Evolutionary conservation across 169 alveolate species (phyloP), one percentile per base, ranked within the genome.

Genomic region (Plasmodium gallinaceum): DNA sequence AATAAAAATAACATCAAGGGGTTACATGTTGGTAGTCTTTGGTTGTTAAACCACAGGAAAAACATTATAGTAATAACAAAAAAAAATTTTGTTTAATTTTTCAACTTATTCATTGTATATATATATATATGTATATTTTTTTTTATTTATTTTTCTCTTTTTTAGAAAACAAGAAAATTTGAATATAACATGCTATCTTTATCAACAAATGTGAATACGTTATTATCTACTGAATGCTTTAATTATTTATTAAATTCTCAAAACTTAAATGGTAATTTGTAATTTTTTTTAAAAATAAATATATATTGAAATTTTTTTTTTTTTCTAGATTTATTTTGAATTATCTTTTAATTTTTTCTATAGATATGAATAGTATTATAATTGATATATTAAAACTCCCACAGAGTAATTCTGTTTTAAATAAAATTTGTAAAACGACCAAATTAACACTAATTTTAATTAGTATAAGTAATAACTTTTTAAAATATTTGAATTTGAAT

Each of bases 391-490:
- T 80, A 42, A 80, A 80, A 39, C 54, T 80, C 10, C 90, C 90
- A 6, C 14, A 22, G 43, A 37, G 32, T 14, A 80, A 22, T 69
- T 66, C 83, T 24, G 51, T 80, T 57, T 57, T 80, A 66, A 68
- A 32, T 61, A 80, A 80, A 37, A 80, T 80, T 52, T 80, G 90
- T 60, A 66, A 71, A 68, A 80, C 80, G 16, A 80, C 90, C 0
- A 80, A 80, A 64, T 46, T 80, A 54, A 32, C 90, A 61, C 51
- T 80, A 43, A 80, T 80, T 52, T 68, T 80, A 61, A 80, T 80
- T 80, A 68, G 90, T 42, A 80, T 80, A 66, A 43, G 90, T 60
- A 80, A 74, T 37, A 80, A 66, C 14, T 58, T 80, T 24, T 60
- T 80, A 61, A 80, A 71, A 37, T 68, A 65, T 26, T 70, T 66